A percentile compares a stretch with the other conserved stretches of the same genome.
Evolutionary conservation across 176 grass and related monocot species (phyloP).

Genomic region (maize (Zea mays)): DNA sequence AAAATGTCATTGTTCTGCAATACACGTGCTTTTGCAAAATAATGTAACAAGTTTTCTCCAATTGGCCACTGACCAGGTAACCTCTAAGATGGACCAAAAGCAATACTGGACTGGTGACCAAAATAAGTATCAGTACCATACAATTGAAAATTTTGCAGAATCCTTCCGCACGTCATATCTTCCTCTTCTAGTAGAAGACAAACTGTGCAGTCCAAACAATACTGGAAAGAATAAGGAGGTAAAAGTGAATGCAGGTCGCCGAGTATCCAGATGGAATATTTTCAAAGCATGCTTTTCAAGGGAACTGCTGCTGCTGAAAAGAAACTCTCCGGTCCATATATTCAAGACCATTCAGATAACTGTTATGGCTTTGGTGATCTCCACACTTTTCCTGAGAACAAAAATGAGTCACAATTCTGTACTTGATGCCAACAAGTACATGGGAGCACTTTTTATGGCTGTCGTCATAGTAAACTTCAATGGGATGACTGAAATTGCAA

Average conservation of each 20-base stretch:
- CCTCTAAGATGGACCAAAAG: conserved; percentile 78
- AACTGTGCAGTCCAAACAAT: conserved; percentile 40
- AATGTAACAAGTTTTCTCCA: not conserved
- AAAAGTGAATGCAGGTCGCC: conserved; percentile 43
- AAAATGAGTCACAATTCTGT: conserved; percentile 70
- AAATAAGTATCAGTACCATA: conserved; percentile 64
- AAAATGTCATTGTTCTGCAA: conserved; percentile 24
- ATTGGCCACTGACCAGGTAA: conserved; percentile 57
- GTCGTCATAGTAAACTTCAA: conserved; percentile 84
- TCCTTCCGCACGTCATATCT: conserved; percentile 52
- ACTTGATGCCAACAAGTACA: conserved; percentile 74
- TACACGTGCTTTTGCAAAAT: conserved; percentile 24
- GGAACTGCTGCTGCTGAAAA: conserved; percentile 73
- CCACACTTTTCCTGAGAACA: conserved; percentile 74
- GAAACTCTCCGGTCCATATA: conserved; percentile 87
- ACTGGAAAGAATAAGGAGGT: conserved; percentile 37
- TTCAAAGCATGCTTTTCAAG: conserved; percentile 92
- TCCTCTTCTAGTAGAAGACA: conserved; percentile 33
- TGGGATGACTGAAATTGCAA: conserved; percentile 91
- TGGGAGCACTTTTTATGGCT: conserved; percentile 68
- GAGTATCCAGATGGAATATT: conserved; percentile 72
- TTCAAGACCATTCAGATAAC: conserved; percentile 89
- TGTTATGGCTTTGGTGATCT: conserved; percentile 73
- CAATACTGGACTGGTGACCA: conserved; percentile 77
- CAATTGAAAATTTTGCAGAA: conserved; percentile 59